phyloP scores from a whole-genome alignment of 2,329 filamentous ascomycete species.

The Aspergillus ustus region DNA sequence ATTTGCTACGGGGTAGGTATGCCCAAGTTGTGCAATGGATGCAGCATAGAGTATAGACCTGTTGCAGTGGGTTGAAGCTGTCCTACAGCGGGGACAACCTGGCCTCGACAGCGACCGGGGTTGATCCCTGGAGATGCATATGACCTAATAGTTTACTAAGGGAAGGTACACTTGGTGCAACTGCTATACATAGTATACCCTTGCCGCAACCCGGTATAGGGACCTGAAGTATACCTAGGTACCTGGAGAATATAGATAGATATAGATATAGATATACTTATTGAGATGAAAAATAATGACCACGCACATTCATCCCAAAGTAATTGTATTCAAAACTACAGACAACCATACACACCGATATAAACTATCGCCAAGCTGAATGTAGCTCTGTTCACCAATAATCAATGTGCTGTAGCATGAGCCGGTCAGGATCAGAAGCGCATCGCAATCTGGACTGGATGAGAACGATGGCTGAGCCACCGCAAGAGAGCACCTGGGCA shows the following conservation, averaged over 20 bases:
- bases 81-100: constrained; percentile 4
- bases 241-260: background rate
- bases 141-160: background rate
- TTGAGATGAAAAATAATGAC: background rate
- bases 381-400: background rate
- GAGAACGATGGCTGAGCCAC: constrained; percentile 1
- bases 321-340: background rate
- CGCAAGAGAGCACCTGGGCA: too few species aligned
- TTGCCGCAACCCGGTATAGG: background rate
- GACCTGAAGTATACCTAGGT: background rate
- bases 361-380: background rate
- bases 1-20: constrained; percentile 37
- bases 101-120: constrained; percentile 8
- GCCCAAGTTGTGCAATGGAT: constrained; percentile 5
- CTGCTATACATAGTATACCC: background rate
- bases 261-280: background rate
- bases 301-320: background rate
- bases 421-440: constrained; percentile 10
- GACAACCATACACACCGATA: background rate
- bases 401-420: constrained; percentile 10
- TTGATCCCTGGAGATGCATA: constrained; percentile 4
- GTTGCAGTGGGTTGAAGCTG: constrained; percentile 3
- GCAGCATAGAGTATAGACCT: background rate
- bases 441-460: constrained; percentile 14
- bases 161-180: background rate